Conservation (phyloP, 1,284 basidiomycete genomes). For the Rhodotorula sp. region DNA sequence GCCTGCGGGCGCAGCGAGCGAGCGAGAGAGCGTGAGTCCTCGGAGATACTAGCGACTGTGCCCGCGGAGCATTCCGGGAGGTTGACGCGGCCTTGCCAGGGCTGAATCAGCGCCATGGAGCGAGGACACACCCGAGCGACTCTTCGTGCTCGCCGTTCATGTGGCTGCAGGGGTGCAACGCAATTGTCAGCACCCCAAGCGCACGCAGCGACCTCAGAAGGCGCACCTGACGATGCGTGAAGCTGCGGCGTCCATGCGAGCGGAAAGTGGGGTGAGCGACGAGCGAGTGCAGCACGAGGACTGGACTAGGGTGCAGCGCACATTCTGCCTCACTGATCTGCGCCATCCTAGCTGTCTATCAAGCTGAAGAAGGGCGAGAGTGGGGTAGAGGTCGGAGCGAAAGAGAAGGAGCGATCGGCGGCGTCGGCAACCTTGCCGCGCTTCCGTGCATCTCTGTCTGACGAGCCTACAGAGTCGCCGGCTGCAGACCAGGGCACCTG, state of each 20-base stretch:
- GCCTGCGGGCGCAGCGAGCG: not conserved
- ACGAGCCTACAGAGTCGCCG: too few species aligned
- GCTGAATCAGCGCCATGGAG: too few species aligned
- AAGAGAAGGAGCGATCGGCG: not conserved
- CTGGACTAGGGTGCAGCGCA: not conserved
- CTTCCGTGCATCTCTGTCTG: too few species aligned
- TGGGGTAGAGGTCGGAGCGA: not conserved
- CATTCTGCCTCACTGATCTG: conserved; percentile 5
- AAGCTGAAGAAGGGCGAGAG: too few species aligned
- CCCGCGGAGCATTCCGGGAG: too few species aligned
- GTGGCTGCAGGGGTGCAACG: not conserved
- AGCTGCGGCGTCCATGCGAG: conserved; percentile 2
- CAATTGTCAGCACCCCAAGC: not conserved
- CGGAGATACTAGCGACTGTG: too few species aligned
- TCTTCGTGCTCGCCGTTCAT: conserved; percentile 31
- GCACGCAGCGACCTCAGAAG: too few species aligned
- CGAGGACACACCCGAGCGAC: conserved; percentile 8
- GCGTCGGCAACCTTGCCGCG: too few species aligned
- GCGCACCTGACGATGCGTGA: conserved; percentile 13
- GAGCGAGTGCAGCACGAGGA: not conserved
- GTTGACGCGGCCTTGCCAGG: not conserved
- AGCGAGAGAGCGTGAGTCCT: not conserved
- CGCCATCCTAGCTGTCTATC: not conserved
- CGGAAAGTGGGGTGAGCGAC: not conserved
- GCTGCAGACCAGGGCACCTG: too few species aligned